Conservation (phyloP, 139 green algal genomes). For the Chlamydomonas incerta region DNA sequence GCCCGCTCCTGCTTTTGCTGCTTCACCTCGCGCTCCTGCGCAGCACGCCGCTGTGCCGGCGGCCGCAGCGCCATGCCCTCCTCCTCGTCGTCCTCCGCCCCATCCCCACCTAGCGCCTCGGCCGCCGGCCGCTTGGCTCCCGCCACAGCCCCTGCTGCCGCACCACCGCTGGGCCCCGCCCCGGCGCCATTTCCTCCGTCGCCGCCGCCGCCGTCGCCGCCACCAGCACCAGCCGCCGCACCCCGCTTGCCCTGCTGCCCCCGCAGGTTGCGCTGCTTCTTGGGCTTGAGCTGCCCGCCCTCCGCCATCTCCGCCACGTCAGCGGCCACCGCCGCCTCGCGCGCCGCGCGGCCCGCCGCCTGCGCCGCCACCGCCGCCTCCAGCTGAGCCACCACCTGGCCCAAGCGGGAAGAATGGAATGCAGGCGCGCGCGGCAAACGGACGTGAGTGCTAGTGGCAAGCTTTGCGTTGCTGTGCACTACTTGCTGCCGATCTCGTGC, state of each 20-base stretch:
- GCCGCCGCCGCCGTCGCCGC: background rate
- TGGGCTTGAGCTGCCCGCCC: background rate
- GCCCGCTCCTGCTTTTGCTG: background rate
- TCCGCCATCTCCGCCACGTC: background rate
- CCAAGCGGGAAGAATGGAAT: too few relatives aligned
- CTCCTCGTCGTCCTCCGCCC: constrained; percentile 31
- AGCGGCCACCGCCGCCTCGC: background rate
- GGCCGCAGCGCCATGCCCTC: background rate
- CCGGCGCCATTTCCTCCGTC: background rate
- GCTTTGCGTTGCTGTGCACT: too few relatives aligned
- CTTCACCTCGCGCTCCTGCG: constrained; percentile 5
- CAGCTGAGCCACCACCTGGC: constrained; percentile 6
- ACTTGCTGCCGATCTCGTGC: too few relatives aligned
- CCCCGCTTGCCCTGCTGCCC: background rate
- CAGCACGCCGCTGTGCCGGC: constrained; percentile 22
- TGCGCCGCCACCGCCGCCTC: background rate
- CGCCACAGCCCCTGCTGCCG: background rate
- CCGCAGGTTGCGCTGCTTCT: constrained; percentile 29
- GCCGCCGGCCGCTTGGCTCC: background rate
- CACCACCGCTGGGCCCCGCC: background rate
- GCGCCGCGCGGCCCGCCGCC: background rate
- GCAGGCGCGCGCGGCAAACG: too few relatives aligned
- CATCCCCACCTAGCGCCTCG: constrained; percentile 12
- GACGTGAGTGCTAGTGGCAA: too few relatives aligned
- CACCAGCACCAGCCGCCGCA: background rate